Conservation (phyloP, 768 basidiomycete genomes). For the Suillus paluster region DNA sequence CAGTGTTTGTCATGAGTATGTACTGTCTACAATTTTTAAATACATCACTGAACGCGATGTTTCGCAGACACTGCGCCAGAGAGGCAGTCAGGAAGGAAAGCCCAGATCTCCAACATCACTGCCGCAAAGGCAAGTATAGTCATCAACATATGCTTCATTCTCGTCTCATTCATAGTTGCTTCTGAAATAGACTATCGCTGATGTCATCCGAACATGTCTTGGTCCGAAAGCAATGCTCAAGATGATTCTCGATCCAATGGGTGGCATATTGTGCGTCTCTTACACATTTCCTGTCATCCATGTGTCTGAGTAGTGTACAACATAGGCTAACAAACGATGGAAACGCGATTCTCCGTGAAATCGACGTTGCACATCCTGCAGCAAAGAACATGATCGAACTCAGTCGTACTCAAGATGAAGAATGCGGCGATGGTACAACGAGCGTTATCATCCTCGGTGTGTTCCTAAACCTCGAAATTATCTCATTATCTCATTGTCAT, state of each 20-base stretch:
- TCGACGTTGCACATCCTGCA: slow-evolving; percentile 98
- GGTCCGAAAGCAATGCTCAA: slow-evolving; percentile 99
- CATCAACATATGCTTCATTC: neutral
- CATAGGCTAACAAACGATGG: slow-evolving; percentile 94
- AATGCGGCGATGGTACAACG: slow-evolving; percentile 98
- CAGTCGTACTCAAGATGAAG: slow-evolving; percentile 96
- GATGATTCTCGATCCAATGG: slow-evolving; percentile 99
- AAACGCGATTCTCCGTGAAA: slow-evolving; percentile 98
- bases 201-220: slow-evolving; percentile 96
- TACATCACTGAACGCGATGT: neutral
- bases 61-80: slow-evolving; percentile 87
- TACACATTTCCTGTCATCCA: neutral
- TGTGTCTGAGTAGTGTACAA: neutral
- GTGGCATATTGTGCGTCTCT: slow-evolving; percentile 86
- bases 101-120: slow-evolving; percentile 95
- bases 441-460: slow-evolving; percentile 96
- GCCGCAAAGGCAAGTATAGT: slow-evolving; percentile 80
- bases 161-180: slow-evolving; percentile 6
- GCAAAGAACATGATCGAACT: slow-evolving; percentile 99
- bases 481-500: neutral
- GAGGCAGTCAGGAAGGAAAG: slow-evolving; percentile 92
- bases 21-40: neutral
- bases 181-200: slow-evolving; percentile 81
- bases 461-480: slow-evolving; percentile 17
- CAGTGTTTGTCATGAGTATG: slow-evolving; percentile 85